These are phyloP conservation scores for Penicillium digitatum DNA, from an alignment of 2,329 filamentous ascomycete genomes.

Conservation along the genomic window DNA sequence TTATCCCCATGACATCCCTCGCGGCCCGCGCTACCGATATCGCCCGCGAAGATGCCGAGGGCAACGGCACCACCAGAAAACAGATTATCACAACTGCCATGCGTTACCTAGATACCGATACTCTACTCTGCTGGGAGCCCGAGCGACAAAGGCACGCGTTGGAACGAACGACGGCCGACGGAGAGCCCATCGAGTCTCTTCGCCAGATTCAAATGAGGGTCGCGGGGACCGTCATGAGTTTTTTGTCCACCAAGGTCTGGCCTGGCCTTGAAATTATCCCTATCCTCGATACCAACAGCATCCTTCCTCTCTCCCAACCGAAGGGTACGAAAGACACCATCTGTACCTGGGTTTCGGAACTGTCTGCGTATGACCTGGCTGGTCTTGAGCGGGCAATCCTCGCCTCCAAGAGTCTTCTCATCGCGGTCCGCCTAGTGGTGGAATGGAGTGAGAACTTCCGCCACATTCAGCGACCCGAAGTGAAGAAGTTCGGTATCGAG, in stretches of 20 bases:
- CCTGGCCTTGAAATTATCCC: conserved; percentile 75
- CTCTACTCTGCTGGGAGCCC: conserved; percentile 83
- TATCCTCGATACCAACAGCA: conserved; percentile 72
- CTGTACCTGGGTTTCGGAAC: conserved; percentile 67
- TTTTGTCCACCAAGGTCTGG: conserved; percentile 71
- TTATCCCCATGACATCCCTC: conserved; percentile 85
- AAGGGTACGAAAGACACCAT: conserved; percentile 73
- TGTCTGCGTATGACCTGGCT: conserved; percentile 77
- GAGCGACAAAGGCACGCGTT: conserved; percentile 49
- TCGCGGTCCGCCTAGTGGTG: conserved; percentile 69
- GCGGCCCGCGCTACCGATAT: conserved; percentile 81
- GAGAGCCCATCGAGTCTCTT: conserved; percentile 54
- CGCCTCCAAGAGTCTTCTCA: conserved; percentile 80
- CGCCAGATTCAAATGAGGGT: conserved; percentile 67
- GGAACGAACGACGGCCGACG: conserved; percentile 46
- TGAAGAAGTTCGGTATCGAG: conserved; percentile 67
- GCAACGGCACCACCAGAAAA: conserved; percentile 53
- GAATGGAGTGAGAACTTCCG: conserved; percentile 81
- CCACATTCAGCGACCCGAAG: conserved; percentile 44
- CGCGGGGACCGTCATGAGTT: conserved; percentile 66
- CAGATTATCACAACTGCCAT: conserved; percentile 66
- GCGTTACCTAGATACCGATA: conserved; percentile 88
- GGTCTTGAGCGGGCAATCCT: conserved; percentile 79
- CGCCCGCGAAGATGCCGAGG: conserved; percentile 58
- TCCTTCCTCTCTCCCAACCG: conserved; percentile 70